Conservation (phyloP, 768 basidiomycete genomes). For the Tremella mesenterica region DNA sequence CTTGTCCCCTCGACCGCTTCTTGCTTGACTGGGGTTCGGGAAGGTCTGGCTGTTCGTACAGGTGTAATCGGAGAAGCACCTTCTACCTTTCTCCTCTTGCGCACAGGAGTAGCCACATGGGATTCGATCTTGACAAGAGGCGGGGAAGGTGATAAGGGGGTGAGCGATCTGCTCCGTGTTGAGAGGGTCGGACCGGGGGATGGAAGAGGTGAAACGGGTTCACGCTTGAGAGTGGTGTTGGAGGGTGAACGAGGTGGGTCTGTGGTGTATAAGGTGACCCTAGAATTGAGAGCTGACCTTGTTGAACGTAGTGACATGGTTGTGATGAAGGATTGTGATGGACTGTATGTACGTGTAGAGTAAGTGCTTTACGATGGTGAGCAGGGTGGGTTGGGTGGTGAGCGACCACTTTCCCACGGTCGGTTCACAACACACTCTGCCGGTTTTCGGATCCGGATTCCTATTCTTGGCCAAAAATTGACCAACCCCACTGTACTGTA, state of each 20-base stretch:
- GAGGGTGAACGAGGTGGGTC: background rate
- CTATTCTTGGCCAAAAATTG: no score
- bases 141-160: background rate
- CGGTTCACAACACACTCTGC: no score
- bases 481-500: no score
- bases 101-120: slow-evolving; percentile 6
- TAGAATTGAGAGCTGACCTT: background rate
- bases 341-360: no score
- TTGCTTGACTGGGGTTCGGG: background rate
- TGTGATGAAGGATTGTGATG: no score
- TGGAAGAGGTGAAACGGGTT: background rate
- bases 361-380: no score
- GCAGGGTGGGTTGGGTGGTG: no score
- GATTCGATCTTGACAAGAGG: background rate
- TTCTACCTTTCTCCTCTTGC: slow-evolving; percentile 15
- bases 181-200: slow-evolving; percentile 9
- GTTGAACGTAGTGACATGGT: slow-evolving; percentile 6
- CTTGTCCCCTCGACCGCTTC: background rate
- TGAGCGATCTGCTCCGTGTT: slow-evolving; percentile 5
- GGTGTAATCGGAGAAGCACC: background rate
- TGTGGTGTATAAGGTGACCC: slow-evolving; percentile 4
- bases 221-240: background rate
- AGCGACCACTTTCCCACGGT: no score
- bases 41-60: background rate
- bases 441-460: no score